Conservation (phyloP, 2,329 filamentous ascomycete genomes). For the Arthrobotrys sinensis region DNA sequence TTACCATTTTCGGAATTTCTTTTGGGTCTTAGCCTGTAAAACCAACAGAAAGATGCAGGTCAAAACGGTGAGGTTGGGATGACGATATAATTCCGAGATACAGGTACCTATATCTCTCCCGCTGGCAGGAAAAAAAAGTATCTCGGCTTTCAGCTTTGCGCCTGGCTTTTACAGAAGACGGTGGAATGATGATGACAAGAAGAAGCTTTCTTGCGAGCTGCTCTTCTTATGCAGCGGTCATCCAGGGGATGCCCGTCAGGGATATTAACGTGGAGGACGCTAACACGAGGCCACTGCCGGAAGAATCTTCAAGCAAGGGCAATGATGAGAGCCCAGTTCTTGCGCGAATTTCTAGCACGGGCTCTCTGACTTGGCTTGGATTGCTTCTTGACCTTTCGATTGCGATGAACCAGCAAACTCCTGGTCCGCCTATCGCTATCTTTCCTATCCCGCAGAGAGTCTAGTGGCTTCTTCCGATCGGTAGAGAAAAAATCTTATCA, state of each 20-base stretch:
- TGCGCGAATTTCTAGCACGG: constrained; percentile 53
- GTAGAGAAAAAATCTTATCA: constrained; percentile 6
- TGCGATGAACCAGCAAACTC: constrained; percentile 4
- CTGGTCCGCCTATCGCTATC: background rate
- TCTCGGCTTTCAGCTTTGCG: background rate
- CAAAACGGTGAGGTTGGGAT: constrained; percentile 7
- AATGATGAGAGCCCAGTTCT: constrained; percentile 16
- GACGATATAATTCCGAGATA: constrained; percentile 5
- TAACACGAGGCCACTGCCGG: constrained; percentile 7
- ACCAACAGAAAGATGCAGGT: constrained; percentile 34
- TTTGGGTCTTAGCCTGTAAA: constrained; percentile 14
- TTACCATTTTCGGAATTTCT: constrained; percentile 35
- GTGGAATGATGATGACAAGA: constrained; percentile 8
- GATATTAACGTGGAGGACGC: constrained; percentile 23
- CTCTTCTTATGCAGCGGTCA: constrained; percentile 19
- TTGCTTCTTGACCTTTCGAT: constrained; percentile 1
- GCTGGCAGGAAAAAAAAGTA: background rate
- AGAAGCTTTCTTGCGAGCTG: background rate
- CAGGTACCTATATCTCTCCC: background rate
- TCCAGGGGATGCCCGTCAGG: constrained; percentile 47
- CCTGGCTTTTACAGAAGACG: constrained; percentile 1
- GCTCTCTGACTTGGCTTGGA: constrained; percentile 13
- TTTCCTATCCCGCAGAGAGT: background rate
- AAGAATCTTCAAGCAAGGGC: constrained; percentile 40
- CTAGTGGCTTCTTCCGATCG: constrained; percentile 21